Evolutionary conservation across 164 flowering plant genomes (phyloP).

Genomic region (Aristolochia contorta): DNA sequence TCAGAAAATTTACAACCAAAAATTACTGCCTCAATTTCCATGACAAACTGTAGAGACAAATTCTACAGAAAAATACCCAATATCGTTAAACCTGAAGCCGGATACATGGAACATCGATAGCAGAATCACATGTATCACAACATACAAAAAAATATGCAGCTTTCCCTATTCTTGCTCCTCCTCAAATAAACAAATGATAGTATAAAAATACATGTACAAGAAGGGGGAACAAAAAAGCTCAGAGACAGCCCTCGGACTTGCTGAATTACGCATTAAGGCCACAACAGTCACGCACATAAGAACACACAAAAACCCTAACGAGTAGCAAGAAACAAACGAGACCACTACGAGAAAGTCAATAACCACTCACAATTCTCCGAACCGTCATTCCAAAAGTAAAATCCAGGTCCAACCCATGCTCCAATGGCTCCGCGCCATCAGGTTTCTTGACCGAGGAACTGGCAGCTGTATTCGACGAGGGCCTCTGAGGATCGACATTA

Average conservation of each 20-base stretch:
- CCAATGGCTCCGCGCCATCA: constrained; percentile 24
- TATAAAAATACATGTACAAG: not conserved
- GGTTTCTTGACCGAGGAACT: constrained; percentile 18
- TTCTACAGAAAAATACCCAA: too few species aligned
- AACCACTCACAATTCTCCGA: constrained; percentile 60
- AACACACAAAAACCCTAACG: not conserved
- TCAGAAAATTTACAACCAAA: not conserved
- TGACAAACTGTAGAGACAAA: too few species aligned
- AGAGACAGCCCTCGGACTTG: not conserved
- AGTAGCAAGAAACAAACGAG: not conserved
- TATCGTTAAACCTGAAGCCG: too few species aligned
- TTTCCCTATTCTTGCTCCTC: not conserved
- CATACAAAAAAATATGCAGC: not conserved
- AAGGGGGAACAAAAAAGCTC: not conserved
- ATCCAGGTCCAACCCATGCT: constrained; percentile 61
- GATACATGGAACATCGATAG: too few species aligned
- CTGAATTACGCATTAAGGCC: not conserved
- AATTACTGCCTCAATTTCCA: not conserved
- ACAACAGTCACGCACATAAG: not conserved
- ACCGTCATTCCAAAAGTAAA: constrained; percentile 46
- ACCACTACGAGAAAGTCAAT: not conserved
- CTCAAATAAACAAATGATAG: not conserved
- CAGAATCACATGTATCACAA: not conserved
- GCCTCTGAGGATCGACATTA: constrained; percentile 7
- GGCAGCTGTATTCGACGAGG: constrained; percentile 1